Evolutionary conservation across 192 early-diverging fungal genomes (phyloP).

Genomic region (Backusella luteola): DNA sequence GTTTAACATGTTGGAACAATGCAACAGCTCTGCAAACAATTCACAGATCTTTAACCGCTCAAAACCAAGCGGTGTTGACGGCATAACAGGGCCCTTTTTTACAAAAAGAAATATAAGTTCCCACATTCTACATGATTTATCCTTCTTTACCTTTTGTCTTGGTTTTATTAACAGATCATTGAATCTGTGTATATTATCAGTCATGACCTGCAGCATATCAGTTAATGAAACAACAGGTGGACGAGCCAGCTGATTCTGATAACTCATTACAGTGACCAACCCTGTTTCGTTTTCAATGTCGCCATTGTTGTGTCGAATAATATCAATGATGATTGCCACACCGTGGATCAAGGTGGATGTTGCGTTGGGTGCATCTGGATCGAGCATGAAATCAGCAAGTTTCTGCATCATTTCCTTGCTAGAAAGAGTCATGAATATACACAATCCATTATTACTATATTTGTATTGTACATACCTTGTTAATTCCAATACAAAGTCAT

Average conservation of each 20-base stretch:
- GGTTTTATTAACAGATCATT: constrained; percentile 73
- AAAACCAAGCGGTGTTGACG: constrained; percentile 86
- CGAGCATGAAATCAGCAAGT: constrained; percentile 88
- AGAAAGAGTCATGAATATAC: background rate
- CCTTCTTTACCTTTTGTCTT: constrained; percentile 62
- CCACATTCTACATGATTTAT: no score
- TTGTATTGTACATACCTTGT: constrained; percentile 23
- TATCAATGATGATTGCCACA: constrained; percentile 95
- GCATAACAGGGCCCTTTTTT: constrained; percentile 45
- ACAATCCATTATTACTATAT: background rate
- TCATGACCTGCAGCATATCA: constrained; percentile 87
- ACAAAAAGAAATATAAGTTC: no score
- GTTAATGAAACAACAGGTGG: constrained; percentile 56
- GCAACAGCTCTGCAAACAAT: constrained; percentile 96
- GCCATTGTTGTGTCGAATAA: constrained; percentile 92
- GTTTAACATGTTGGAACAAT: constrained; percentile 85
- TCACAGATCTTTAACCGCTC: constrained; percentile 96
- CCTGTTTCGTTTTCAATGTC: constrained; percentile 30
- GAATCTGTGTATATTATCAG: constrained; percentile 72
- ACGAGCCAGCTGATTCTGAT: background rate
- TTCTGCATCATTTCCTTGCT: constrained; percentile 77
- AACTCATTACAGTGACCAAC: constrained; percentile 17
- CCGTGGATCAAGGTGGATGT: constrained; percentile 91
- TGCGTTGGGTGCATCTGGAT: constrained; percentile 67
- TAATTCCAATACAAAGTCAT: constrained; percentile 33